Evolutionary conservation across 2,329 filamentous ascomycete genomes (phyloP).

Genomic region (Cordyceps cateniannulata): DNA sequence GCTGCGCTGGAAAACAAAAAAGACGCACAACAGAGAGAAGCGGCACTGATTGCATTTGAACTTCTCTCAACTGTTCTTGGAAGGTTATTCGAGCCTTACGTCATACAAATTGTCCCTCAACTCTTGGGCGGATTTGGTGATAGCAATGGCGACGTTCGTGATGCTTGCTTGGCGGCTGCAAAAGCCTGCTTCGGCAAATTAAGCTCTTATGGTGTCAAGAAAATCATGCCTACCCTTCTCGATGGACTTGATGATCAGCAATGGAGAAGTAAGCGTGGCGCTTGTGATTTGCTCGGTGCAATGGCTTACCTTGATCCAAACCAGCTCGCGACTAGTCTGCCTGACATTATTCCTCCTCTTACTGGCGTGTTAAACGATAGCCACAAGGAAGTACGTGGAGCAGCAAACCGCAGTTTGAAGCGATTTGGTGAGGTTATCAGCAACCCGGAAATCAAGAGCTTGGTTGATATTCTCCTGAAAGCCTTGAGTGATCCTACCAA

Average conservation of each 20-base stretch:
- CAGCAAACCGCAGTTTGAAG: conserved; percentile 92
- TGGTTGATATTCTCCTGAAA: conserved; percentile 88
- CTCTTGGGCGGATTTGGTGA: conserved; percentile 87
- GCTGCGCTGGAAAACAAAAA: conserved; percentile 93
- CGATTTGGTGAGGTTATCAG: conserved; percentile 97
- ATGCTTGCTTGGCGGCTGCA: conserved; percentile 85
- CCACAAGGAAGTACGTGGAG: conserved; percentile 90
- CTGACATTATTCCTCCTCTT: conserved; percentile 92
- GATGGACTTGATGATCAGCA: conserved; percentile 90
- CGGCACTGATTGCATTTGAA: conserved; percentile 84
- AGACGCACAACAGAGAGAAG: conserved; percentile 80
- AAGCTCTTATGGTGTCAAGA: conserved; percentile 92
- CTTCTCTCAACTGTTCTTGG: conserved; percentile 81
- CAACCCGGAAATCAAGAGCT: conserved; percentile 91
- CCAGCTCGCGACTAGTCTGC: conserved; percentile 84
- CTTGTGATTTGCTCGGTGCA: conserved; percentile 90
- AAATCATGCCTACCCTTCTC: conserved; percentile 84
- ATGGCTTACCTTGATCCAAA: conserved; percentile 98
- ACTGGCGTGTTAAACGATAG: conserved; percentile 94
- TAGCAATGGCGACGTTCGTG: conserved; percentile 78
- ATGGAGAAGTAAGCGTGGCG: conserved; percentile 98
- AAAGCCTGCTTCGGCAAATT: conserved; percentile 91
- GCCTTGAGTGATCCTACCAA: conserved; percentile 96
- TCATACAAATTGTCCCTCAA: conserved; percentile 91
- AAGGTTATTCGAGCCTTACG: conserved; percentile 88